Base-by-base conservation (phyloP, 495 filamentous ascomycete species). In the Aspergillus affinis region DNA sequence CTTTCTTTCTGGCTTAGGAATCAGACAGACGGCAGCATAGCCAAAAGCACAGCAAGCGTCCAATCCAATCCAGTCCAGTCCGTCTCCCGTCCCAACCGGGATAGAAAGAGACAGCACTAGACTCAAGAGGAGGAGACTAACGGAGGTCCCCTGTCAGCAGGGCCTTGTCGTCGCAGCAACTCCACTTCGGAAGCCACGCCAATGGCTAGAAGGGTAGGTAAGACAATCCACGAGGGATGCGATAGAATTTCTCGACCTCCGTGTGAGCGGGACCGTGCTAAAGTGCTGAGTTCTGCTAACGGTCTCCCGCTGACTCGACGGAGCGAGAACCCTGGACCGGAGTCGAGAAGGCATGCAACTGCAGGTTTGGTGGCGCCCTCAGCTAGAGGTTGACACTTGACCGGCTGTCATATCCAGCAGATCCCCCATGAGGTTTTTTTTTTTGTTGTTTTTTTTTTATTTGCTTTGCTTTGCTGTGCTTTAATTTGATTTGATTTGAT, bases 1-100 rank as follows among this genome's bases (percentile, higher is more conserved):
- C 23, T 26, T 62, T 64, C 57, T 58, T 60, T 55, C 57, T 61
- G 60, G 64, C 61, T 57, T 55, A 66, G 65, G 65, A 67, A 61
- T 32, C 29, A 32, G 10, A 8, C 29, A 32, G 29, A 8, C 29
- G 7, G 29, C 10, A 32, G 10, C 29, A 32, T 7, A 32, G 29
- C 29, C 29, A 32, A 32, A 32, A 32, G 23, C 23, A 26, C 23
- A 26, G 23, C 23, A 32, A 32, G 10, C 29, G 29, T 32, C 29
- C 29, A 32, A 32, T 32, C 29, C 29, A 32, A 32, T 32, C 29
- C 29, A 10, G 10, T 1, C 10, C 36, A 15, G 36, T 65, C 54
- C 30, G 53, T 2, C 13, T 4, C 15, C 12, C 10, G 10, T 41
- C 36, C 36, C 36, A 41, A 15, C 36, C 36, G 36, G 36, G 13